A percentile compares a stretch with the other conserved stretches of the same genome.
Evolutionary conservation across 345 rosid species (phyloP).

Genomic region (Salix exigua): DNA sequence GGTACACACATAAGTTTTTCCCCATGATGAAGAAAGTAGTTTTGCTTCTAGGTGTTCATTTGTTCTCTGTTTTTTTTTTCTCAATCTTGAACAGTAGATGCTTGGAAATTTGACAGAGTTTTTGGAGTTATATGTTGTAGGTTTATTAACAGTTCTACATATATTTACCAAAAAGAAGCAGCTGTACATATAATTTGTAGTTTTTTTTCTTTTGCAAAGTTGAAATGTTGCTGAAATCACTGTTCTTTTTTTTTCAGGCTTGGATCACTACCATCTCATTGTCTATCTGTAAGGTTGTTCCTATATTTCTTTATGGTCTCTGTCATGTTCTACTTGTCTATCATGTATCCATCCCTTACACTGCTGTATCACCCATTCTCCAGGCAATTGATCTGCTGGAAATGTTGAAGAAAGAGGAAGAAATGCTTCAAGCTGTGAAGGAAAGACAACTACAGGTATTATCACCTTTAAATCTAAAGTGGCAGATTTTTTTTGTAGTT

Average conservation of each 20-base stretch:
- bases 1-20: too few species aligned
- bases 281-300: slow-evolving; percentile 78
- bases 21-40: neutral
- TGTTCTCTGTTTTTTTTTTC: neutral
- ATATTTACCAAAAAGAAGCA: neutral
- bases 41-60: neutral
- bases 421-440: slow-evolving; percentile 77
- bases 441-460: slow-evolving; percentile 67
- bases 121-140: neutral
- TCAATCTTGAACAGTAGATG: neutral
- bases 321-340: neutral
- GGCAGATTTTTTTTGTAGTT: neutral
- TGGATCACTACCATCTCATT: slow-evolving; percentile 73
- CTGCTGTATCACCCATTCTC: slow-evolving; percentile 16
- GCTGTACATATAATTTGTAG: neutral
- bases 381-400: slow-evolving; percentile 86
- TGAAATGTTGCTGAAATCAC: neutral
- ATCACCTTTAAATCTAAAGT: neutral
- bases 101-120: neutral
- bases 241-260: slow-evolving; percentile 51
- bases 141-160: neutral
- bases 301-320: neutral
- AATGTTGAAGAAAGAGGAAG: slow-evolving; percentile 84
- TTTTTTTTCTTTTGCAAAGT: neutral
- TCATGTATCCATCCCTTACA: neutral